Percentiles rank a stretch among this genome's conserved stretches.
Conservation (phyloP, 108 stramenopile genomes). For the Cyclotella sp. region DNA sequence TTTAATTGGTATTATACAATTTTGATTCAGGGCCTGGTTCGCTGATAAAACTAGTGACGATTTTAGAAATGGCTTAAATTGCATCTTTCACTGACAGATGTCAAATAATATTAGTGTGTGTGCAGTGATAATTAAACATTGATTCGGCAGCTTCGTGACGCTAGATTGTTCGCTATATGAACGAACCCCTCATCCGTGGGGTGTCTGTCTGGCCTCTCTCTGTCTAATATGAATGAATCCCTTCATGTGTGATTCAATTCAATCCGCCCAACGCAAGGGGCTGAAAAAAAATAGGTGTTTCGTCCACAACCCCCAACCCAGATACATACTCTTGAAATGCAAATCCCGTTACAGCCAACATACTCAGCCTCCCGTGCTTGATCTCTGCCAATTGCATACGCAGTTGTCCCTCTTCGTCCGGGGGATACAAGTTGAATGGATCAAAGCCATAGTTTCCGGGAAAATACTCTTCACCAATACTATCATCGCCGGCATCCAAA, state of each 20-base stretch:
- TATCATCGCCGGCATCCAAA: conserved; percentile 38
- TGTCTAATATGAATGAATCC: too few relatives aligned
- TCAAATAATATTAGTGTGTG: too few relatives aligned
- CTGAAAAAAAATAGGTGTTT: conserved; percentile 67
- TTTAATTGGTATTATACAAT: too few relatives aligned
- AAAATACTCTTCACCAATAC: conserved; percentile 10
- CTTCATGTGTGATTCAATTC: not conserved
- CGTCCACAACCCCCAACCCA: conserved; percentile 72
- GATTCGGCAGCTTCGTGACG: too few relatives aligned
- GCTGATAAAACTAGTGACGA: too few relatives aligned
- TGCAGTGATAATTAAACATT: too few relatives aligned
- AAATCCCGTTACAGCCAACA: conserved; percentile 78
- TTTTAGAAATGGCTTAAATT: too few relatives aligned
- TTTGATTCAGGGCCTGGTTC: too few relatives aligned
- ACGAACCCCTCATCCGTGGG: too few relatives aligned
- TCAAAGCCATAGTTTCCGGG: conserved; percentile 90
- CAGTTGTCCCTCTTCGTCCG: conserved; percentile 56
- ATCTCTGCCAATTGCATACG: conserved; percentile 87
- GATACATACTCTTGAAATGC: conserved; percentile 69
- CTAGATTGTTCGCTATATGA: too few relatives aligned
- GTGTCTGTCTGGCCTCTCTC: too few relatives aligned
- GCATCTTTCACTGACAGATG: too few relatives aligned
- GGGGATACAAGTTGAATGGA: conserved; percentile 80
- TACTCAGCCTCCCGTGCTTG: conserved; percentile 84
- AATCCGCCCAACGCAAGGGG: conserved; percentile 15